A percentile compares a stretch with the other conserved stretches of the same genome.
Evolutionary conservation across 1,139 yeast genomes (phyloP).

Genomic region (Debaryomyces subglobosus): DNA sequence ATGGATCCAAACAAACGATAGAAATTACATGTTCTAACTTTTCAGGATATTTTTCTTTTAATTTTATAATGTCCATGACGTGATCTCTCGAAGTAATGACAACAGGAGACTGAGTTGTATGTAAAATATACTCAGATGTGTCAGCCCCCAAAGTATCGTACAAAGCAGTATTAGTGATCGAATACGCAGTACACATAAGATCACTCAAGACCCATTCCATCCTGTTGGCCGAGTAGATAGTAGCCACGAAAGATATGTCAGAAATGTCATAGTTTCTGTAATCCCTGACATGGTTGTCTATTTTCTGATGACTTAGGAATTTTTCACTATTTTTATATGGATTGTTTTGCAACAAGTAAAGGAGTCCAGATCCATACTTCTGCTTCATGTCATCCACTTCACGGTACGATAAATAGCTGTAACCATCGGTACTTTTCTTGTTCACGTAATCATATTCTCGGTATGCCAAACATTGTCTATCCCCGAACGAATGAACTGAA

Average conservation of each 20-base stretch:
- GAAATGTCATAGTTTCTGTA: constrained; percentile 25
- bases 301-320: constrained; percentile 29
- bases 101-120: constrained; percentile 38
- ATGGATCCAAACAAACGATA: constrained; percentile 41
- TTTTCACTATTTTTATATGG: constrained; percentile 27
- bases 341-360: constrained; percentile 31
- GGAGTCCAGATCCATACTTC: constrained; percentile 36
- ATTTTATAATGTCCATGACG: constrained; percentile 26
- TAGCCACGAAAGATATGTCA: constrained; percentile 35
- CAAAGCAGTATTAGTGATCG: constrained; percentile 42
- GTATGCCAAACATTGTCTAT: constrained; percentile 32
- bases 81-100: constrained; percentile 38
- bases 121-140: constrained; percentile 38
- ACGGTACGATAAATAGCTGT: constrained; percentile 18
- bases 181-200: constrained; percentile 37
- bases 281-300: constrained; percentile 27
- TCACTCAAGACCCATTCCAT: constrained; percentile 44
- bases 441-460: constrained; percentile 35
- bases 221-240: constrained; percentile 39
- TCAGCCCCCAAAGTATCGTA: constrained; percentile 45
- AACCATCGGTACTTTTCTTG: constrained; percentile 23
- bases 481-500: constrained; percentile 22
- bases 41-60: constrained; percentile 30
- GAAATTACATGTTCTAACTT: constrained; percentile 31
- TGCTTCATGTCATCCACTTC: constrained; percentile 20